A percentile compares a stretch with the other conserved stretches of the same genome.
phyloP scores from a whole-genome alignment of 345 rosid genomes.

The Mangifera indica region DNA sequence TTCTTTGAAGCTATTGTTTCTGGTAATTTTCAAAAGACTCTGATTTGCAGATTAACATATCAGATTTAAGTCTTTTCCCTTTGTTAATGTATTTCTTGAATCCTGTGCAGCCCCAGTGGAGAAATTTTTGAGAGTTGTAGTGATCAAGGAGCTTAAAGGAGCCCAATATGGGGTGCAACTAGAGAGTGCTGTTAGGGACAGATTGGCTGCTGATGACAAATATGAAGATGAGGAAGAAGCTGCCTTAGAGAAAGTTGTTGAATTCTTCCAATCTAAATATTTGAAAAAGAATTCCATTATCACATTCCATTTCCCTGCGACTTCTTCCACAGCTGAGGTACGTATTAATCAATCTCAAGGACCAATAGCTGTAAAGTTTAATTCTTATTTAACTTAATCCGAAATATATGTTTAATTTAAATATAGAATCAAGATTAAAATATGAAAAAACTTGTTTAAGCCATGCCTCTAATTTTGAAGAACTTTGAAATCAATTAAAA shows the following conservation, averaged over 20 bases:
- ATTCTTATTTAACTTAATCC: no score
- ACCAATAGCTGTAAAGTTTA: no score
- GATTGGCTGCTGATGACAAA: slow-evolving; percentile 75
- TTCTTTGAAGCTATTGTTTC: slow-evolving; percentile 74
- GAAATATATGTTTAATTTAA: no score
- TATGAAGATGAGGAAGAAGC: slow-evolving; percentile 92
- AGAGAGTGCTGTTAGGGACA: slow-evolving; percentile 78
- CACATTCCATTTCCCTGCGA: slow-evolving; percentile 67
- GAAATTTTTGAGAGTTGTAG: slow-evolving; percentile 71
- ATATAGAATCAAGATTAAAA: no score
- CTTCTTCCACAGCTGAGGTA: slow-evolving; percentile 58
- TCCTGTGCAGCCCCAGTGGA: slow-evolving; percentile 57
- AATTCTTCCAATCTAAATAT: slow-evolving; percentile 86
- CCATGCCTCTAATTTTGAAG: no score
- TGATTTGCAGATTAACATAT: background rate
- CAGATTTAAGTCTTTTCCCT: background rate
- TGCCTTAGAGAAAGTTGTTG: slow-evolving; percentile 70
- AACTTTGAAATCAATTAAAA: no score
- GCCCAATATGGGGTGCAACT: slow-evolving; percentile 90
- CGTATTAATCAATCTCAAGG: background rate
- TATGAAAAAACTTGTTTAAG: no score
- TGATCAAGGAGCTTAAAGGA: slow-evolving; percentile 91
- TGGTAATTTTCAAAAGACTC: slow-evolving; percentile 37
- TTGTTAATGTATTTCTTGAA: background rate
- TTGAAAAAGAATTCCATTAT: slow-evolving; percentile 67